A percentile compares a stretch with the other conserved stretches of the same genome.
Conservation (phyloP, 2,329 filamentous ascomycete species). For the Neofusicoccum kwambonambiense region DNA sequence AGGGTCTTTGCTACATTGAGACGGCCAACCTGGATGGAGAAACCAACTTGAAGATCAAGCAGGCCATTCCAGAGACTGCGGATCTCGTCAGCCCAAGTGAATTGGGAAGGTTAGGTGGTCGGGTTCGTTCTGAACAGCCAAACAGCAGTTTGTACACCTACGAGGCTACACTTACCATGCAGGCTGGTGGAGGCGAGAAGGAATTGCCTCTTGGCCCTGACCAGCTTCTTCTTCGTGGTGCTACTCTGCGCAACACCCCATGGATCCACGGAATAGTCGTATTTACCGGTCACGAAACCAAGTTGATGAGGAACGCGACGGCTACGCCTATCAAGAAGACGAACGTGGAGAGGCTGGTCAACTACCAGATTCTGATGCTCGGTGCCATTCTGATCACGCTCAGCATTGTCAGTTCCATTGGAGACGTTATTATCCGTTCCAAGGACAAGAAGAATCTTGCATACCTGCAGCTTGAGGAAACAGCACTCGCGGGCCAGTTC, state of each 20-base stretch:
- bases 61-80: conserved; percentile 89
- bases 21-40: conserved; percentile 97
- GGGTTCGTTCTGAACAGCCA: conserved; percentile 89
- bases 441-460: conserved; percentile 61
- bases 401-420: conserved; percentile 86
- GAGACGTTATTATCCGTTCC: conserved; percentile 78
- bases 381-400: conserved; percentile 79
- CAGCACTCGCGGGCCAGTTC: conserved; percentile 65
- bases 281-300: conserved; percentile 97
- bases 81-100: conserved; percentile 83
- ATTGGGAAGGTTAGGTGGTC: conserved; percentile 79
- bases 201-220: conserved; percentile 87
- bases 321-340: conserved; percentile 97
- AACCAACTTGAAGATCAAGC: conserved; percentile 98
- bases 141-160: conserved; percentile 99
- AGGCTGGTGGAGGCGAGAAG: conserved; percentile 87
- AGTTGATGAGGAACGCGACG: conserved; percentile 97
- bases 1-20: conserved; percentile 97
- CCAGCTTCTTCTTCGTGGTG: conserved; percentile 87
- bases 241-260: conserved; percentile 90
- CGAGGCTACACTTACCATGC: conserved; percentile 91
- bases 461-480: conserved; percentile 67
- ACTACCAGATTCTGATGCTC: conserved; percentile 87
- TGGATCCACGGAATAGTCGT: conserved; percentile 97
- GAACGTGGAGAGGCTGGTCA: conserved; percentile 90